phyloP scores from a whole-genome alignment of 1,284 basidiomycete species.

The Cronartium quercuum region DNA sequence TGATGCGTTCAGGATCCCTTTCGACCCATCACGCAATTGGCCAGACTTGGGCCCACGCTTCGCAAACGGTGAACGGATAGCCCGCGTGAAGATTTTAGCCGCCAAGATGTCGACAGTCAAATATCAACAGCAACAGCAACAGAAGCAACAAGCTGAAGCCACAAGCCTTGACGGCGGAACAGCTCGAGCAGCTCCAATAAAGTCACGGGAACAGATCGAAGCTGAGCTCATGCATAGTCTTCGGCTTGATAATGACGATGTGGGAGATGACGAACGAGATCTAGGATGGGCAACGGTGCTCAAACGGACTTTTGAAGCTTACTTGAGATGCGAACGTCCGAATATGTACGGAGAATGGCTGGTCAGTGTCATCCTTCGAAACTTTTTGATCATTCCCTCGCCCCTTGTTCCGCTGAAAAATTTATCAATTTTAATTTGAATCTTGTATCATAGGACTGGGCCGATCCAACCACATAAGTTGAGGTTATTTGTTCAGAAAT shows the following conservation, averaged over 20 bases:
- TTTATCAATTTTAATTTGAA: no score
- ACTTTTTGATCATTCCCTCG: no score
- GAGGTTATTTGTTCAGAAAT: no score
- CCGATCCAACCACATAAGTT: no score
- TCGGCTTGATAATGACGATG: conserved; percentile 45
- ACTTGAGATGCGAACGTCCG: conserved; percentile 73
- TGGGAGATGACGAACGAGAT: conserved; percentile 57
- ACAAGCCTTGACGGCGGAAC: conserved; percentile 21
- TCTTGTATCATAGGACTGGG: no score
- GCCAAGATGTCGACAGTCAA: conserved; percentile 43
- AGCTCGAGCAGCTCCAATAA: conserved; percentile 30
- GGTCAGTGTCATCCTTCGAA: conserved; percentile 46
- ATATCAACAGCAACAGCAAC: conserved; percentile 3
- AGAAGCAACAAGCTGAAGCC: conserved; percentile 12
- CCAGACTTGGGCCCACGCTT: conserved; percentile 81
- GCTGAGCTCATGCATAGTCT: conserved; percentile 41
- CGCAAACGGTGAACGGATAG: conserved; percentile 62
- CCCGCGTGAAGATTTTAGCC: conserved; percentile 50
- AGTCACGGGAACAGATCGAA: conserved; percentile 44
- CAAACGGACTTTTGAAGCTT: conserved; percentile 84
- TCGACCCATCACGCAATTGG: conserved; percentile 79
- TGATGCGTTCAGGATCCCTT: conserved; percentile 76
- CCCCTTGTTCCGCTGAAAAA: no score
- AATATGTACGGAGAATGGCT: conserved; percentile 86
- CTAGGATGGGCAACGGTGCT: conserved; percentile 81